phyloP scores from a whole-genome alignment of 805 yeast genomes.

The Barnettozyma californica region DNA sequence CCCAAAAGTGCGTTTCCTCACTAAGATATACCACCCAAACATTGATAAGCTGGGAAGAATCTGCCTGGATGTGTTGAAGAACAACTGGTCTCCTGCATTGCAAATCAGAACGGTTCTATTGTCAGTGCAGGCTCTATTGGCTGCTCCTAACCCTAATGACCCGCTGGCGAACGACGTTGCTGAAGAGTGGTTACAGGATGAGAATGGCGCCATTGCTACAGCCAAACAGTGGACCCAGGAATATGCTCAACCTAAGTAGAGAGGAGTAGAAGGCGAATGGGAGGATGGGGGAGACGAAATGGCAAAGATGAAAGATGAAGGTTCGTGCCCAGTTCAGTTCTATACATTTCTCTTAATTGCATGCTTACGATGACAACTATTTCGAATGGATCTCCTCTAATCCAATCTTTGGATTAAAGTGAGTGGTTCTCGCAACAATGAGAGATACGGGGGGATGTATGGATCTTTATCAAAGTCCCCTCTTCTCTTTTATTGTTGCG shows the following conservation, averaged over 20 bases:
- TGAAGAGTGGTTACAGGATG: constrained; percentile 89
- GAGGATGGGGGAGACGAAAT: no score
- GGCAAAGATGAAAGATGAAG: no score
- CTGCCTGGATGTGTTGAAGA: constrained; percentile 89
- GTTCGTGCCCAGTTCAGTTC: not conserved
- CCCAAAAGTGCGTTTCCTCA: constrained; percentile 89
- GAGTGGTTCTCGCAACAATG: not conserved
- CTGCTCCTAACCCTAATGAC: constrained; percentile 97
- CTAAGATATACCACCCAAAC: constrained; percentile 94
- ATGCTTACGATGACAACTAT: not conserved
- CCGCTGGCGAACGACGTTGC: constrained; percentile 98
- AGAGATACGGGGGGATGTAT: no score
- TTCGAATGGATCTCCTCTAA: not conserved
- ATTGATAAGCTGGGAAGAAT: constrained; percentile 93
- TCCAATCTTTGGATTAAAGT: no score
- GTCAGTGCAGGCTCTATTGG: constrained; percentile 88
- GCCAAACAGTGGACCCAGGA: constrained; percentile 50
- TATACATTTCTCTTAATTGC: not conserved
- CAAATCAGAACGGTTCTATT: constrained; percentile 90
- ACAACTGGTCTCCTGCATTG: constrained; percentile 96
- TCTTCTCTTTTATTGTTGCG: no score
- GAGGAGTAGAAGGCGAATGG: no score
- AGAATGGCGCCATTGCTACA: constrained; percentile 68
- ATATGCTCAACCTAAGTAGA: constrained; percentile 24
- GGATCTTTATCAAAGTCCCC: no score